Conservation (phyloP, 2,329 filamentous ascomycete species). For the Colletotrichum shisoi region DNA sequence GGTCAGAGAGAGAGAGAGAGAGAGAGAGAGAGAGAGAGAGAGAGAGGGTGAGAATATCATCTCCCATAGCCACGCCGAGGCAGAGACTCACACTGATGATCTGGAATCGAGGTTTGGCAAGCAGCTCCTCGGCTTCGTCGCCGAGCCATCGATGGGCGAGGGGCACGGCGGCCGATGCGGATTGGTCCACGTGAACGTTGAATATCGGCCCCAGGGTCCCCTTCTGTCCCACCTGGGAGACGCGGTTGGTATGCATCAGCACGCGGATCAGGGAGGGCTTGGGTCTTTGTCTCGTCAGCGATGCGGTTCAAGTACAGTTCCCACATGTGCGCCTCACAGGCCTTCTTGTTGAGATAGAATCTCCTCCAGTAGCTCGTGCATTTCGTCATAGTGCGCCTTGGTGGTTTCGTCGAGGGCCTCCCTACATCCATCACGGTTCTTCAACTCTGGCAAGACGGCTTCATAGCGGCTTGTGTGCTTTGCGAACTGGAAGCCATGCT, state of each 20-base stretch:
- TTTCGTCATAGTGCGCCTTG: slow-evolving; percentile 4
- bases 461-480: not conserved
- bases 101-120: not conserved
- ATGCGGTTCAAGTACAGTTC: too few relatives aligned
- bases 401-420: slow-evolving; percentile 5
- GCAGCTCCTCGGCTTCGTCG: not conserved
- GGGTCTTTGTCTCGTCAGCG: not conserved
- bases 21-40: too few relatives aligned
- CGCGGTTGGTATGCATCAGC: slow-evolving; percentile 6
- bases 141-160: not conserved
- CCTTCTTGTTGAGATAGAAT: not conserved
- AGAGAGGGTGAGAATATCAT: too few relatives aligned
- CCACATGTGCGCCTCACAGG: not conserved
- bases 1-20: too few relatives aligned
- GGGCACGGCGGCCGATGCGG: slow-evolving; percentile 1
- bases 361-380: slow-evolving; percentile 2
- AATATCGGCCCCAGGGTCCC: not conserved
- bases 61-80: too few relatives aligned
- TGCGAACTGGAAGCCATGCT: slow-evolving; percentile 4
- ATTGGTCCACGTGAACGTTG: slow-evolving; percentile 13
- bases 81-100: slow-evolving; percentile 1
- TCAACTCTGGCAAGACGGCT: not conserved
- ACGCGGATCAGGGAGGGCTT: slow-evolving; percentile 5
- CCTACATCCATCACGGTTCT: not conserved
- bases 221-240: slow-evolving; percentile 1